phyloP scores from a whole-genome alignment of 805 yeast genomes.

The Kodamaea kaohsiungensis region DNA sequence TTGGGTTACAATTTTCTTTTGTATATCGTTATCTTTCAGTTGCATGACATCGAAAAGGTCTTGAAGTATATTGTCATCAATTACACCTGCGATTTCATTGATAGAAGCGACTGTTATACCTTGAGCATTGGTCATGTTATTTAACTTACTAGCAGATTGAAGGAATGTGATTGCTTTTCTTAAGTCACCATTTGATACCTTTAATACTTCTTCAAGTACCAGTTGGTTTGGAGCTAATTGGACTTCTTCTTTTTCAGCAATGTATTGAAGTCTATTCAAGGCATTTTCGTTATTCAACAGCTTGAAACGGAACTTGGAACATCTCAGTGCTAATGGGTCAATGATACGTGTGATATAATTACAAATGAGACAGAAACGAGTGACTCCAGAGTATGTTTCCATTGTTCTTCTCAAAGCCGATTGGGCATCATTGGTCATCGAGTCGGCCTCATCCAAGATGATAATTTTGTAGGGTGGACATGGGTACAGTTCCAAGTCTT shows the following conservation, averaged over 20 bases:
- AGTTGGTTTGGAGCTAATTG: constrained; percentile 40
- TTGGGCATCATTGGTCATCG: constrained; percentile 97
- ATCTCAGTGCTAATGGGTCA: constrained; percentile 94
- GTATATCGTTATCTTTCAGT: constrained; percentile 22
- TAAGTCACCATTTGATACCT: constrained; percentile 85
- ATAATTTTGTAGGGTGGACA: constrained; percentile 96
- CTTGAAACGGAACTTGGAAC: constrained; percentile 91
- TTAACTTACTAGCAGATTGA: constrained; percentile 76
- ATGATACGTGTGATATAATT: constrained; percentile 95
- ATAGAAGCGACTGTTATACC: constrained; percentile 49
- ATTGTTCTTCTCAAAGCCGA: constrained; percentile 91
- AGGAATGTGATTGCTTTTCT: constrained; percentile 89
- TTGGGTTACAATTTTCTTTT: constrained; percentile 33
- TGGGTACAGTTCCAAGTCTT: constrained; percentile 74
- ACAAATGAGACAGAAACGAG: constrained; percentile 93
- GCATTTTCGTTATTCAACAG: constrained; percentile 74
- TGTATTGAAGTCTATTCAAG: constrained; percentile 60
- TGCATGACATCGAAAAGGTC: constrained; percentile 38
- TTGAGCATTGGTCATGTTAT: constrained; percentile 19
- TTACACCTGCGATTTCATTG: constrained; percentile 76
- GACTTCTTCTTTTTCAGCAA: constrained; percentile 47
- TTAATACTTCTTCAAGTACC: constrained; percentile 62
- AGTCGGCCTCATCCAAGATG: constrained; percentile 93
- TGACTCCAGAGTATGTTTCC: constrained; percentile 84
- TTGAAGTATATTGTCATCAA: constrained; percentile 51